Conservation (phyloP, 169 alveolate genomes). For the Cryptosporidium sp. region DNA sequence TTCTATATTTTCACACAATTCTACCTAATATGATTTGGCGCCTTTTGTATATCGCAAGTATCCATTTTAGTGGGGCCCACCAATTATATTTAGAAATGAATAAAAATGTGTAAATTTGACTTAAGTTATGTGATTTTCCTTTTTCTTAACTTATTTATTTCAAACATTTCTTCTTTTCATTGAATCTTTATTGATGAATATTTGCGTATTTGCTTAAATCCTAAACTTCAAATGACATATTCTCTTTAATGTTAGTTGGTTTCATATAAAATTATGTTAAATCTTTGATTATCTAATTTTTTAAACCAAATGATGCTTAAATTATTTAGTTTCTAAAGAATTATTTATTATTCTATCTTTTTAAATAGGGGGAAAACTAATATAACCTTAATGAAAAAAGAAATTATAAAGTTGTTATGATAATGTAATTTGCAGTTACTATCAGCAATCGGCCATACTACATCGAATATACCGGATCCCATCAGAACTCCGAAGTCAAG, state of each 20-base stretch:
- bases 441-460: conserved; percentile 88
- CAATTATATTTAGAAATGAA: not conserved
- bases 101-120: not conserved
- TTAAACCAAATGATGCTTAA: too few relatives aligned
- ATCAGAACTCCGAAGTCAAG: conserved; percentile 93
- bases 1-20: not conserved
- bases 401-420: not conserved
- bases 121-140: not conserved
- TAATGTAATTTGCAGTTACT: not conserved
- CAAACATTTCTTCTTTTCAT: not conserved
- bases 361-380: too few relatives aligned
- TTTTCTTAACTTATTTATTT: not conserved
- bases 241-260: not conserved
- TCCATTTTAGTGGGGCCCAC: conserved; percentile 25
- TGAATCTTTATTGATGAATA: too few relatives aligned
- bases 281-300: too few relatives aligned
- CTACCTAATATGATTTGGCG: not conserved
- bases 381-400: too few relatives aligned
- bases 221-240: not conserved
- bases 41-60: conserved; percentile 13
- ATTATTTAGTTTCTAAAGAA: too few relatives aligned
- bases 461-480: conserved; percentile 92
- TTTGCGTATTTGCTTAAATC: too few relatives aligned
- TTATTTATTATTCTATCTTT: too few relatives aligned
- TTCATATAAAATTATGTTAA: too few relatives aligned